Conservation (phyloP, 108 stramenopile genomes). For the Asterionellopsis glacialis region DNA sequence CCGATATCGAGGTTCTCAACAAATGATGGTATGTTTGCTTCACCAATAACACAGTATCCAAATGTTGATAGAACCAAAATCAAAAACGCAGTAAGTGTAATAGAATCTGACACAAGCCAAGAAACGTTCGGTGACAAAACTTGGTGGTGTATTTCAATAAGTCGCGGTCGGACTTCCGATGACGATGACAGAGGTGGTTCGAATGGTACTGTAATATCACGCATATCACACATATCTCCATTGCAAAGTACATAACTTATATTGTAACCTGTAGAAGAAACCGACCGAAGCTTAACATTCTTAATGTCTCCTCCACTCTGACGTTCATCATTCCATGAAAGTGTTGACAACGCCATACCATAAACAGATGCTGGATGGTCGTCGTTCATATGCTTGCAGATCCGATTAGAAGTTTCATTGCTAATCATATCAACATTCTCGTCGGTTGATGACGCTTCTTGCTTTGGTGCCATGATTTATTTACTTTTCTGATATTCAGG, state of each 20-base stretch:
- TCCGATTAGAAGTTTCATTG: slow-evolving; percentile 6
- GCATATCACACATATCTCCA: slow-evolving; percentile 13
- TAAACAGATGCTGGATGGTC: slow-evolving; percentile 13
- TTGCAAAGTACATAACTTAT: slow-evolving; percentile 9
- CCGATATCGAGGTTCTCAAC: background rate
- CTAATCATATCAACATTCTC: background rate
- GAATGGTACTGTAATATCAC: slow-evolving; percentile 12
- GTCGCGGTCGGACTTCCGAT: slow-evolving; percentile 9
- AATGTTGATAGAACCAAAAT: background rate
- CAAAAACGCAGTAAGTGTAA: background rate
- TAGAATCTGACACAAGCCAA: slow-evolving; percentile 25
- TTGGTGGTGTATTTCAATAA: slow-evolving; percentile 23
- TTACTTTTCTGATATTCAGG: too few relatives aligned
- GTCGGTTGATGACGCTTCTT: too few relatives aligned
- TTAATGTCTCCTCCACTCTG: background rate
- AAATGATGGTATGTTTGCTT: background rate
- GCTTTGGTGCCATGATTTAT: too few relatives aligned
- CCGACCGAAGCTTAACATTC: background rate
- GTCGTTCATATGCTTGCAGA: slow-evolving; percentile 21
- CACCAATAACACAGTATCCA: slow-evolving; percentile 2
- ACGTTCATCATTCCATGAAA: background rate
- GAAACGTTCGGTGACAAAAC: slow-evolving; percentile 12
- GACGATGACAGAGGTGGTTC: slow-evolving; percentile 16
- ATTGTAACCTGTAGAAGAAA: background rate
- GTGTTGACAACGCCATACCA: background rate